Evolutionary conservation across 164 flowering plant genomes (phyloP).

Genomic region (Vitis labrusca): DNA sequence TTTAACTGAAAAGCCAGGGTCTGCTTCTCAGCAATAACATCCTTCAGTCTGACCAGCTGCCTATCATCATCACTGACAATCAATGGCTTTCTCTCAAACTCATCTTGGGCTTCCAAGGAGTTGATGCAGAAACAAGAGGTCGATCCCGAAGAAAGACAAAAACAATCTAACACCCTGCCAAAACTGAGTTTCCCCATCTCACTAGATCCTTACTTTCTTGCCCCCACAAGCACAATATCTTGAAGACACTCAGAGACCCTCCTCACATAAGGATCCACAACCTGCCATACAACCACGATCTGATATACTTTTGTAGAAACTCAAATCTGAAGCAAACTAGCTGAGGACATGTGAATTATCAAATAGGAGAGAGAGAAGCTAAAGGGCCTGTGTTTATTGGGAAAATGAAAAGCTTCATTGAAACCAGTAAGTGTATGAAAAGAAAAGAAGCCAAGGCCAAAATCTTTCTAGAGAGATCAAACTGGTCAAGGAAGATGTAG

Average conservation of each 20-base stretch:
- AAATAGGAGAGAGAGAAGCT: constrained; percentile 2
- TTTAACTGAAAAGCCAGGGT: constrained; percentile 2
- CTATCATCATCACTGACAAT: constrained; percentile 27
- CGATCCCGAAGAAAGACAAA: constrained; percentile 50
- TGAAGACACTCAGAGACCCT: background rate
- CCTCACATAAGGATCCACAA: constrained; percentile 14
- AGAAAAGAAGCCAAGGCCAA: constrained; percentile 11
- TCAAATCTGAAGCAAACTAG: constrained; percentile 7
- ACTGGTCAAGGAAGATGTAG: constrained; percentile 10
- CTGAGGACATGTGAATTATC: background rate
- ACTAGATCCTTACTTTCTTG: background rate
- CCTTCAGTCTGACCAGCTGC: constrained; percentile 47
- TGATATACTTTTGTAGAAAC: background rate
- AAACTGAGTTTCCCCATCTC: constrained; percentile 62
- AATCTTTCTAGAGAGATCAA: constrained; percentile 11
- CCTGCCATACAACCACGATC: background rate
- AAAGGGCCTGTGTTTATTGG: constrained; percentile 23
- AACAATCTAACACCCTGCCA: constrained; percentile 55
- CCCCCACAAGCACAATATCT: background rate
- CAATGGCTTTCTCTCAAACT: constrained; percentile 50
- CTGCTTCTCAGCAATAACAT: constrained; percentile 32
- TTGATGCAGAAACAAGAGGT: constrained; percentile 65
- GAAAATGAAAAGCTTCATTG: constrained; percentile 22
- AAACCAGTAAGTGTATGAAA: constrained; percentile 2
- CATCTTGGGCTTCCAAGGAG: constrained; percentile 29